A percentile compares a stretch with the other conserved stretches of the same genome.
Evolutionary conservation across 129 eudicot genomes (phyloP).

Genomic region (Arctium minus): DNA sequence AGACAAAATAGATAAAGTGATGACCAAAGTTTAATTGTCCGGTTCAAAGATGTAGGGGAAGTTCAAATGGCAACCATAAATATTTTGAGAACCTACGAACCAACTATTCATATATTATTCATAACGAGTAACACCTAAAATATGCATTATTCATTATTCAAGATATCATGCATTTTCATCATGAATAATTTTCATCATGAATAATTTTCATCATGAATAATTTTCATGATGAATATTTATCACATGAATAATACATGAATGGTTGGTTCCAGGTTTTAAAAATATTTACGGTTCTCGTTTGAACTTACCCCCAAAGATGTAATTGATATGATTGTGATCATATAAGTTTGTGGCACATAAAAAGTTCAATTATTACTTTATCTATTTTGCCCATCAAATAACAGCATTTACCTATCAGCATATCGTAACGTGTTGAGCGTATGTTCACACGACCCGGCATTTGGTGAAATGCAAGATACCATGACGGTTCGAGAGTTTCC

Average conservation of each 20-base stretch:
- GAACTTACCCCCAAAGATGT: no score
- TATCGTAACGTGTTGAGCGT: conserved; percentile 81
- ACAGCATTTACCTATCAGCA: conserved; percentile 59
- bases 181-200: background rate
- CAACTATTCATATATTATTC: background rate
- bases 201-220: background rate
- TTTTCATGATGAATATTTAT: background rate
- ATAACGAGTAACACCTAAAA: background rate
- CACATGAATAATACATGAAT: background rate
- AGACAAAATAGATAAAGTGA: background rate
- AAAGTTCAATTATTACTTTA: background rate
- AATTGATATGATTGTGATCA: no score
- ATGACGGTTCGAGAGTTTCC: conserved; percentile 75
- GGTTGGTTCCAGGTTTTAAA: background rate
- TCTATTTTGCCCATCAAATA: background rate
- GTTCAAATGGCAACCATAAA: background rate
- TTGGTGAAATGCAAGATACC: conserved; percentile 80
- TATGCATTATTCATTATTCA: no score
- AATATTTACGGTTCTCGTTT: background rate
- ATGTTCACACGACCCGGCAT: conserved; percentile 80
- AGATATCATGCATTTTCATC: no score
- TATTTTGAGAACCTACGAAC: background rate
- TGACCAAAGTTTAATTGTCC: background rate
- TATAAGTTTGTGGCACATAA: background rate
- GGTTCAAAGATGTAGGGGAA: background rate